These are phyloP conservation scores for Spatholobus suberectus DNA, from an alignment of 306 rosid species.

Conservation along the genomic window DNA sequence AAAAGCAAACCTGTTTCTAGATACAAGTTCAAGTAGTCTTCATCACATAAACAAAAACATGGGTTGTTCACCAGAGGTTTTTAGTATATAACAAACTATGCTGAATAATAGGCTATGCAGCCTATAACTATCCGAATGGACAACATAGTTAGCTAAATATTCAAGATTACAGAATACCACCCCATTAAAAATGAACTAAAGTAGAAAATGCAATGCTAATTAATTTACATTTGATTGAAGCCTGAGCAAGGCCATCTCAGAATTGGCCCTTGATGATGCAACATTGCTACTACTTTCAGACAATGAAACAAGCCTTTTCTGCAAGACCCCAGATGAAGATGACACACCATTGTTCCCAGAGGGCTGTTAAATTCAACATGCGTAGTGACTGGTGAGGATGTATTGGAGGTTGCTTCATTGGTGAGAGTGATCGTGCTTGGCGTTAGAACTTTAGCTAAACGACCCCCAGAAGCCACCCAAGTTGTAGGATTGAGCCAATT, in stretches of 20 bases:
- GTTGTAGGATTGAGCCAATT: conserved; percentile 61
- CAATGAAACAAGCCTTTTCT: conserved; percentile 59
- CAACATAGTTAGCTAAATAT: conserved; percentile 8
- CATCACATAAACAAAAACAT: conserved; percentile 43
- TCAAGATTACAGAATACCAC: conserved; percentile 10
- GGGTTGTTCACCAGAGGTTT: conserved; percentile 20
- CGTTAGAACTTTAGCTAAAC: conserved; percentile 78
- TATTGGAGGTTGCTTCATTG: conserved; percentile 47
- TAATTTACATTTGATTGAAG: conserved; percentile 49
- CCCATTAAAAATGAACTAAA: neutral
- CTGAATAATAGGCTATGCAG: conserved; percentile 15
- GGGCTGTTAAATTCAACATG: conserved; percentile 57
- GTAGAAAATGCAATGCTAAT: neutral
- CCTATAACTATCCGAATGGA: conserved; percentile 31
- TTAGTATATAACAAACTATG: conserved; percentile 25
- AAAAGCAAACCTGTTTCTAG: no score
- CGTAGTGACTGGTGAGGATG: conserved; percentile 53
- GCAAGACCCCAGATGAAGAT: conserved; percentile 79
- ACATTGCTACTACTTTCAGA: conserved; percentile 75
- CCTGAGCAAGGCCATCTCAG: conserved; percentile 60
- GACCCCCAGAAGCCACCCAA: conserved; percentile 67
- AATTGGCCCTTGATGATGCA: conserved; percentile 57
- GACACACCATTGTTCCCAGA: conserved; percentile 50
- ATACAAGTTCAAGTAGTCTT: conserved; percentile 10
- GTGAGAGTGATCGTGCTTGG: conserved; percentile 53